Base-by-base conservation (phyloP, 257 asterid genomes). In the Mitragyna speciosa region DNA sequence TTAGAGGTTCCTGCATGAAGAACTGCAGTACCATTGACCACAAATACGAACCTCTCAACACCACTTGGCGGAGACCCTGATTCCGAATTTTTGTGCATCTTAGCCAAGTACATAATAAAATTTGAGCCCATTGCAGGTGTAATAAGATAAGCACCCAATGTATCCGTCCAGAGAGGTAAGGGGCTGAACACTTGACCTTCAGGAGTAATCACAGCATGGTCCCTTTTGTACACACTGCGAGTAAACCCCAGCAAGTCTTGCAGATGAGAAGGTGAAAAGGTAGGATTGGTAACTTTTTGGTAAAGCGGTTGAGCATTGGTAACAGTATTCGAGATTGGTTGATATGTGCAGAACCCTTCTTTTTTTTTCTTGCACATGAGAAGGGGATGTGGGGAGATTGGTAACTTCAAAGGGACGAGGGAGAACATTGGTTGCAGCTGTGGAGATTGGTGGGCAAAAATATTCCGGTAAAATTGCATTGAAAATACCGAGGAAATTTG, bases 21-120 rank as follows among this genome's bases (percentile, higher is more conserved):
- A 64, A 84, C 79, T 79, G 80, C 97, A 73, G 79, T 81, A 49
- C 98, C 99, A 30, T 89, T 89, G 85, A 95, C 89, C 87, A 91
- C 91, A 79, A 95, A 95, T 41, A 88, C 51, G 58, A 93, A 92
- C 92, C 99, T 93, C 90, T 95, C 99, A 72, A 90, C 95, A 79
- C 85, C 98, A 67, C 52, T 85, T 7, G 90, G 94, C 72, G 96
- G 98, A 76, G 87, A 89, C 75, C 87, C 98, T 3, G 99, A 92
- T 80, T 81, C 87, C 52, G 98, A 93, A 72, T 87, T 89, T 84
- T 86, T 98, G 91, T 91, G 94, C 98, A 95, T 90, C 87, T 95
- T 95, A 72, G 96, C 98, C 89, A 95, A 87, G 91, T 88, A 95
- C 99, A 95, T n/a, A n/a, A n/a, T n/a, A n/a, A n/a, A n/a, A n/a